These are phyloP conservation scores for Phytopythium chamaehyphon DNA, from an alignment of 352 stramenopile species.

Conservation along the genomic window DNA sequence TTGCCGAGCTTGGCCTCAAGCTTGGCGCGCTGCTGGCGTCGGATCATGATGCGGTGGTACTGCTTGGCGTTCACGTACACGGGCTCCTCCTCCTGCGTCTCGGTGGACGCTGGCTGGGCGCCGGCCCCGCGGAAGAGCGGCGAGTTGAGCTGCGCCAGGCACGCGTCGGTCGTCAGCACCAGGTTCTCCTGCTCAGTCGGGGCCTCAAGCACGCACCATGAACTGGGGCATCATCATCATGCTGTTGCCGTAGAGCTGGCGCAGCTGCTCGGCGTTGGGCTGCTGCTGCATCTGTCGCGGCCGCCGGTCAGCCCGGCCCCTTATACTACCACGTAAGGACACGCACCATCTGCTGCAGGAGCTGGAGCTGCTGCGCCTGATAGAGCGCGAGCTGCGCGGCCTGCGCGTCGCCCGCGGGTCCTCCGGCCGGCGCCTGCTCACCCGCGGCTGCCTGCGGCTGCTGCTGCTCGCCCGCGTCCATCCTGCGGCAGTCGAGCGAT, in stretches of 20 bases:
- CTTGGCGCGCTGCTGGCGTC: slow-evolving; percentile 71
- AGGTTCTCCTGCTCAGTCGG: neutral
- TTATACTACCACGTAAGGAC: too few species aligned
- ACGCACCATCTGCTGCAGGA: slow-evolving; percentile 72
- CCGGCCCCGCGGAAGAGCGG: slow-evolving; percentile 47
- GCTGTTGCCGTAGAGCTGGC: slow-evolving; percentile 62
- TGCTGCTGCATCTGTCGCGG: slow-evolving; percentile 40
- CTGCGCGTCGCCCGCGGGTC: slow-evolving; percentile 19
- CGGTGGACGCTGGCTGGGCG: slow-evolving; percentile 19
- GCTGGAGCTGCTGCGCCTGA: slow-evolving; percentile 75
- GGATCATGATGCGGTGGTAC: slow-evolving; percentile 82
- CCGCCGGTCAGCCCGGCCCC: neutral
- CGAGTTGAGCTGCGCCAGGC: slow-evolving; percentile 36
- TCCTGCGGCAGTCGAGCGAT: slow-evolving; percentile 16
- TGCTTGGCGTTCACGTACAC: slow-evolving; percentile 87
- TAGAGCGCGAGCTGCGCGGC: slow-evolving; percentile 63
- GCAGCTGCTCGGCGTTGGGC: slow-evolving; percentile 73
- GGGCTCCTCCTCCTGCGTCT: slow-evolving; percentile 65
- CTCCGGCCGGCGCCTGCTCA: slow-evolving; percentile 9
- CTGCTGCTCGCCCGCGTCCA: slow-evolving; percentile 11
- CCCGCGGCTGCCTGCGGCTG: slow-evolving; percentile 5
- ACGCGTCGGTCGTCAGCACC: slow-evolving; percentile 15
- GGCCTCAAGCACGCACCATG: slow-evolving; percentile 69
- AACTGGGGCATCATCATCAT: slow-evolving; percentile 84
- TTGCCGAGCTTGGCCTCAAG: slow-evolving; percentile 69